Evolutionary conservation across 495 filamentous ascomycete genomes (phyloP).

Genomic region (Penicillium crystallinum): DNA sequence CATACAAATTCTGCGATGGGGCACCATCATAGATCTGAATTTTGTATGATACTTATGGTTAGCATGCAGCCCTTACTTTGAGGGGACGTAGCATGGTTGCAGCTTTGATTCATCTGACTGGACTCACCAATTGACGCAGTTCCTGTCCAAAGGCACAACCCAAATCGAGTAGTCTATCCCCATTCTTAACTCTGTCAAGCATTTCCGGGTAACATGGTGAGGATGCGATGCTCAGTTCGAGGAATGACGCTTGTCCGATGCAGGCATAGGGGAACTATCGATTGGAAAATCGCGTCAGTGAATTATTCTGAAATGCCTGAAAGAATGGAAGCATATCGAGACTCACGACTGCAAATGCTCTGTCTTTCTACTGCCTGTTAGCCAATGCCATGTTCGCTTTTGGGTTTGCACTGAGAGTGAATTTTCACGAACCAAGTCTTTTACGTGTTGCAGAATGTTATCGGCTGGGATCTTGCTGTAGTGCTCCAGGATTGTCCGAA

Average conservation of each 20-base stretch:
- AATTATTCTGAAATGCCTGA: not conserved
- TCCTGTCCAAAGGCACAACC: conserved; percentile 51
- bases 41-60: not conserved
- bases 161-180: conserved; percentile 38
- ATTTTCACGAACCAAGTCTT: conserved; percentile 2
- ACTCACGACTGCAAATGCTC: conserved; percentile 5
- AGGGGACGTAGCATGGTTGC: not conserved
- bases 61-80: not conserved
- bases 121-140: conserved; percentile 31
- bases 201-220: conserved; percentile 24
- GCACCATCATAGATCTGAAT: conserved; percentile 39
- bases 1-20: conserved; percentile 33
- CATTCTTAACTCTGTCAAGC: conserved; percentile 18
- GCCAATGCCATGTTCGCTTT: no score
- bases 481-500: not conserved
- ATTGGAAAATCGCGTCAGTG: not conserved
- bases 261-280: conserved; percentile 30
- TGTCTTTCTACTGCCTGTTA: conserved; percentile 2
- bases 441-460: conserved; percentile 6
- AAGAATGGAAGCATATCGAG: not conserved
- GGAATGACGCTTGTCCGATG: conserved; percentile 40
- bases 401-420: no score
- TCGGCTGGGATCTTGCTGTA: conserved; percentile 4
- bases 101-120: not conserved
- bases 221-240: conserved; percentile 18